These are phyloP conservation scores for Paxillus rubicundulus DNA, from an alignment of 768 basidiomycete genomes.

Conservation along the genomic window DNA sequence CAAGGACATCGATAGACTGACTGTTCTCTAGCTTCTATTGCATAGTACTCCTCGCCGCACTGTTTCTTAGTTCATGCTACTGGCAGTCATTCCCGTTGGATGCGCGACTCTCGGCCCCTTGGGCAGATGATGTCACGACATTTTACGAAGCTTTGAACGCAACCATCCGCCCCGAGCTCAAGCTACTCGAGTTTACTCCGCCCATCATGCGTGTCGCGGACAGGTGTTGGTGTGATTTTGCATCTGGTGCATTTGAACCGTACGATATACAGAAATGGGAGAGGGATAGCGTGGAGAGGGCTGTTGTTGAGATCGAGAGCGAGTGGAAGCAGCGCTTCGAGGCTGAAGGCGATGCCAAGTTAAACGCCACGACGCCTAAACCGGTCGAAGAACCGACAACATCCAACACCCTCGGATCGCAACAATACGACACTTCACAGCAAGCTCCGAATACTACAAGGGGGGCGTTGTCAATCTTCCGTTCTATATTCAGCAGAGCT, in stretches of 20 bases:
- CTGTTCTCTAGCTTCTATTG: constrained; percentile 69
- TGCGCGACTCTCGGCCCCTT: constrained; percentile 59
- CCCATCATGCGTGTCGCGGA: constrained; percentile 65
- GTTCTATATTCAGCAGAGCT: constrained; percentile 22
- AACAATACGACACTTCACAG: not conserved
- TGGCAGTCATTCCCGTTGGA: constrained; percentile 80
- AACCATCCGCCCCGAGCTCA: constrained; percentile 40
- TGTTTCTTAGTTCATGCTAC: constrained; percentile 85
- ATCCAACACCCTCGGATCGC: constrained; percentile 4
- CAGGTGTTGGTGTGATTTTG: constrained; percentile 85
- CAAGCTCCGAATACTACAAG: constrained; percentile 8
- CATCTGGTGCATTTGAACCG: constrained; percentile 66
- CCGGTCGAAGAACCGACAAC: constrained; percentile 12
- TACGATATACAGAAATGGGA: constrained; percentile 81
- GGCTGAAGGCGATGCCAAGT: constrained; percentile 16
- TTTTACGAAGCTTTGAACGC: constrained; percentile 64
- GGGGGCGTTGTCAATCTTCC: constrained; percentile 22
- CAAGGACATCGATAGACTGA: constrained; percentile 5
- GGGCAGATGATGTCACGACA: constrained; percentile 70
- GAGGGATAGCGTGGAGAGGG: constrained; percentile 52
- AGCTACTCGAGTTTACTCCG: constrained; percentile 41
- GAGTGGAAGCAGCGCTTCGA: constrained; percentile 29
- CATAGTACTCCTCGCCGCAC: constrained; percentile 75
- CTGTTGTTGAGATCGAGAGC: constrained; percentile 36
- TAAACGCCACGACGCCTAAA: constrained; percentile 30